A percentile compares a stretch with the other conserved stretches of the same genome.
Evolutionary conservation across 1,139 yeast genomes (phyloP).

Genomic region (Blastobotrys raffinosifermentans): DNA sequence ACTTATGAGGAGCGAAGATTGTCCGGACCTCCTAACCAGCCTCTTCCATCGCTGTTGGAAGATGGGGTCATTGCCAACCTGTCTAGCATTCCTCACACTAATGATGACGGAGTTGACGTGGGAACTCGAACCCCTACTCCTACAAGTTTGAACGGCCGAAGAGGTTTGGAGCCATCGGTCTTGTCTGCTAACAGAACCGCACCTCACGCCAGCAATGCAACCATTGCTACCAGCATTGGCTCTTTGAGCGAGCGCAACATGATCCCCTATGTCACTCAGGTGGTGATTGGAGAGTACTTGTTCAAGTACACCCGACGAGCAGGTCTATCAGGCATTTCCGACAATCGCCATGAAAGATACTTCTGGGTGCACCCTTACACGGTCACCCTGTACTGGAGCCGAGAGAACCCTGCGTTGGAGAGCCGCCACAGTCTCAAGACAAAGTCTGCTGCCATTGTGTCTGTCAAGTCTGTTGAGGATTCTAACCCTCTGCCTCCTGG

Average conservation of each 20-base stretch:
- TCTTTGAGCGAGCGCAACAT: constrained; percentile 67
- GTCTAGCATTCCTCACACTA: neutral
- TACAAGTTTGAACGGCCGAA: neutral
- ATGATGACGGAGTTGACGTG: neutral
- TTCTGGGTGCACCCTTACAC: constrained; percentile 98
- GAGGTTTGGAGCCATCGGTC: constrained; percentile 1
- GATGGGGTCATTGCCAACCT: constrained; percentile 10
- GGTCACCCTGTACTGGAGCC: constrained; percentile 85
- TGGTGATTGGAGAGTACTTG: constrained; percentile 87
- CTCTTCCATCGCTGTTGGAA: constrained; percentile 11
- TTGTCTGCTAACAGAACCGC: neutral
- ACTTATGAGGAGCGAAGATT: constrained; percentile 8
- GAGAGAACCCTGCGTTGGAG: constrained; percentile 69
- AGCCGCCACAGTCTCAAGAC: constrained; percentile 47
- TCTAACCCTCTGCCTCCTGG: constrained; percentile 89
- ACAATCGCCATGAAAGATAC: constrained; percentile 80
- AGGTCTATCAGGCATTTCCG: constrained; percentile 68
- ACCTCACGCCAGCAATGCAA: constrained; percentile 28
- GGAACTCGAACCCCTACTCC: constrained; percentile 3
- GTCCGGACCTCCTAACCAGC: constrained; percentile 5
- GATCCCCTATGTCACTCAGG: constrained; percentile 85
- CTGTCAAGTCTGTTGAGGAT: constrained; percentile 77
- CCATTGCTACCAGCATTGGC: constrained; percentile 59
- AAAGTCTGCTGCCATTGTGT: constrained; percentile 73
- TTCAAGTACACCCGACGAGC: constrained; percentile 83